Conservation (phyloP, 768 basidiomycete genomes). For the Boletus pseudo-olivaceus region DNA sequence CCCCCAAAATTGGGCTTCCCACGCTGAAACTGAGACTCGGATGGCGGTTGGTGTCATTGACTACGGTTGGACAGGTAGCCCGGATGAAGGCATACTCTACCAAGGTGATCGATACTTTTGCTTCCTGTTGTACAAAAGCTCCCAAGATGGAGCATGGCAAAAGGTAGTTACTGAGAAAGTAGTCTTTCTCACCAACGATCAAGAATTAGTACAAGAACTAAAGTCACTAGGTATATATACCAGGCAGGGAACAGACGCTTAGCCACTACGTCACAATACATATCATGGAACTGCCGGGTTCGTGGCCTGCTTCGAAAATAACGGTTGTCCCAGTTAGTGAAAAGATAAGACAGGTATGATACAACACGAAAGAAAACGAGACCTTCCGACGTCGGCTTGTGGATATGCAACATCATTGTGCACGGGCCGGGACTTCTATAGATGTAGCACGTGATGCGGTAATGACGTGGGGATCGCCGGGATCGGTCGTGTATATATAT, state of each 20-base stretch:
- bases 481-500: too few species aligned
- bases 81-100: constrained; percentile 7
- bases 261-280: too few species aligned
- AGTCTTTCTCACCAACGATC: constrained; percentile 12
- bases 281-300: too few species aligned
- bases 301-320: too few species aligned
- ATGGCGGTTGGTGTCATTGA: constrained; percentile 22
- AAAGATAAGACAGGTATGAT: too few species aligned
- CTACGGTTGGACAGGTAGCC: constrained; percentile 15
- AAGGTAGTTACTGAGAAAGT: constrained; percentile 16
- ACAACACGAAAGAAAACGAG: too few species aligned
- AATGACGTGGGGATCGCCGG: too few species aligned
- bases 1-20: not conserved
- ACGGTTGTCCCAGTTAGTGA: too few species aligned
- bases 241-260: not conserved
- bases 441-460: too few species aligned
- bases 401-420: too few species aligned
- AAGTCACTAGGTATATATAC: constrained; percentile 1
- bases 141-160: not conserved
- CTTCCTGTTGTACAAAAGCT: constrained; percentile 13
- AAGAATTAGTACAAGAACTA: constrained; percentile 4
- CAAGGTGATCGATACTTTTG: constrained; percentile 13
- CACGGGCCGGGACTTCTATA: too few species aligned
- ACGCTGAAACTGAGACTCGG: not conserved
- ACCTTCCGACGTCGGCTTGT: too few species aligned